Evolutionary conservation across 2,329 filamentous ascomycete genomes (phyloP).

Genomic region (Paraconiothyrium brasiliense): DNA sequence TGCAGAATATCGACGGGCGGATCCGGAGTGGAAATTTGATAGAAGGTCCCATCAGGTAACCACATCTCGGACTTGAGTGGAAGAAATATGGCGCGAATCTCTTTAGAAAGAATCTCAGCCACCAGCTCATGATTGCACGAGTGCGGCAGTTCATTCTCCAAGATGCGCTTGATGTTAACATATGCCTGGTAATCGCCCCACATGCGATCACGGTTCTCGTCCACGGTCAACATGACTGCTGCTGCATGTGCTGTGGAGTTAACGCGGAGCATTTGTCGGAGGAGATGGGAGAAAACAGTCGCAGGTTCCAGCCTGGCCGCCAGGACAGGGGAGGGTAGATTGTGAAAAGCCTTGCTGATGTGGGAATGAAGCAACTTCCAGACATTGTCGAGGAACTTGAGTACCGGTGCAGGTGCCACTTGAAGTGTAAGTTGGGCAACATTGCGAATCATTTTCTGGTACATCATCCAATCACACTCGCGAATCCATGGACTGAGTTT

Average conservation of each 20-base stretch:
- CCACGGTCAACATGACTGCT: slow-evolving; percentile 88
- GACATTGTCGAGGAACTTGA: slow-evolving; percentile 88
- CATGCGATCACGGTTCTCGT: slow-evolving; percentile 93
- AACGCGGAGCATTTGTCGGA: slow-evolving; percentile 88
- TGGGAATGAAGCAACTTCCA: slow-evolving; percentile 82
- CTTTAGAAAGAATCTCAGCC: slow-evolving; percentile 63
- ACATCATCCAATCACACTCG: slow-evolving; percentile 93
- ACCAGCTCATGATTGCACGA: slow-evolving; percentile 65
- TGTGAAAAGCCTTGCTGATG: slow-evolving; percentile 84
- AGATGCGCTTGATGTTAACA: slow-evolving; percentile 65
- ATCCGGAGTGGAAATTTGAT: slow-evolving; percentile 40
- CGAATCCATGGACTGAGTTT: slow-evolving; percentile 91
- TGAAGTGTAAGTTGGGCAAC: slow-evolving; percentile 89
- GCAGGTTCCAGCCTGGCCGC: slow-evolving; percentile 89
- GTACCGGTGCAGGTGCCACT: slow-evolving; percentile 85
- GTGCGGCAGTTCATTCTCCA: slow-evolving; percentile 64
- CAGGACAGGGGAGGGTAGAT: slow-evolving; percentile 85
- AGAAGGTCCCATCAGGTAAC: slow-evolving; percentile 64
- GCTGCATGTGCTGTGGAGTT: slow-evolving; percentile 94
- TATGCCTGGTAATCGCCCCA: slow-evolving; percentile 85
- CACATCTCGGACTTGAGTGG: slow-evolving; percentile 74
- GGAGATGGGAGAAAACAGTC: slow-evolving; percentile 83
- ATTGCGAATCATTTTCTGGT: slow-evolving; percentile 96
- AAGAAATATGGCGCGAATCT: slow-evolving; percentile 76
- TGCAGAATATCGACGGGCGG: slow-evolving; percentile 37